Evolutionary conservation across 345 rosid genomes (phyloP).

Genomic region (Arabis hirsuta): DNA sequence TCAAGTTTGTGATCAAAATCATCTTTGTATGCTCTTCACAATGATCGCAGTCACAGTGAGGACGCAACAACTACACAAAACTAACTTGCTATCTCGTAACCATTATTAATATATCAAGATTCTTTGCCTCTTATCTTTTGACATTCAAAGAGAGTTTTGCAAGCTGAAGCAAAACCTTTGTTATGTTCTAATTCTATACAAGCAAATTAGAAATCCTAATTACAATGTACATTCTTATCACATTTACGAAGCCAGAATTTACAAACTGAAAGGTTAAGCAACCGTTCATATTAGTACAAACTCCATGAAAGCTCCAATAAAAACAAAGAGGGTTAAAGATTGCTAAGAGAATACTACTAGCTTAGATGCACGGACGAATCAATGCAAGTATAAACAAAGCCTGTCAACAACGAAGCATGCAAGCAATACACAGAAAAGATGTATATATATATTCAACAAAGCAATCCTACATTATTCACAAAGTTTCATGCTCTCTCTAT

Average conservation of each 20-base stretch:
- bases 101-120: background rate
- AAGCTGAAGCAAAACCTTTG: slow-evolving; percentile 7
- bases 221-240: slow-evolving; percentile 1
- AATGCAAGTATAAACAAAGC: slow-evolving; percentile 7
- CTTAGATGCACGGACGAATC: background rate
- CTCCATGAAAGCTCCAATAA: slow-evolving; percentile 11
- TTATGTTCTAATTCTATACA: slow-evolving; percentile 17
- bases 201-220: slow-evolving; percentile 19
- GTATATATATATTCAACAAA: slow-evolving; percentile 22
- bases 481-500: background rate
- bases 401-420: background rate
- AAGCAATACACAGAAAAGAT: background rate
- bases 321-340: slow-evolving; percentile 9
- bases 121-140: background rate
- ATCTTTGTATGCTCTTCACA: slow-evolving; percentile 8
- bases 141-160: slow-evolving; percentile 25
- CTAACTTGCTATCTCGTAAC: background rate
- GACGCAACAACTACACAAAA: slow-evolving; percentile 2
- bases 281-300: slow-evolving; percentile 8
- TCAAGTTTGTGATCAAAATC: background rate
- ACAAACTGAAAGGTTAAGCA: slow-evolving; percentile 29
- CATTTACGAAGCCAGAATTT: slow-evolving; percentile 12
- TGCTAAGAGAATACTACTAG: slow-evolving; percentile 3
- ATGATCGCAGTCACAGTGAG: slow-evolving; percentile 5
- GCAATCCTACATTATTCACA: background rate